A percentile compares a stretch with the other conserved stretches of the same genome.
These are phyloP conservation scores for Juglanconis sp. DNA, from an alignment of 2,329 filamentous ascomycete species.

Conservation along the genomic window DNA sequence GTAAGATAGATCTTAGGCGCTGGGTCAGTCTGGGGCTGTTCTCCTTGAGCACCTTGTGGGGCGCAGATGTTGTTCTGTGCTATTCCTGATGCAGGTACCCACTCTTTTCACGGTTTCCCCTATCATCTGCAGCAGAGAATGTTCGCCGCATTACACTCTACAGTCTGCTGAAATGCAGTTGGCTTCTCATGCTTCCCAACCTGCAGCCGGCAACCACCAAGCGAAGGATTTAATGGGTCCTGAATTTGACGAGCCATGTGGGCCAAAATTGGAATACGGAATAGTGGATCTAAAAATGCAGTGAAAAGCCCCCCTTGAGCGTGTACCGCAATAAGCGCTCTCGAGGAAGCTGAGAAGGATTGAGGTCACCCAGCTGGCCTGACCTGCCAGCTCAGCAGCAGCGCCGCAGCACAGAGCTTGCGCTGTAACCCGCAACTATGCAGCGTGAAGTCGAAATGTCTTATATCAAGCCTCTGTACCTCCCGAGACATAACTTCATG, in stretches of 20 bases:
- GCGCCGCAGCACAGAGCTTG: not conserved
- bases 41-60: not conserved
- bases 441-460: not conserved
- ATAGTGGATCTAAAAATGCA: not conserved
- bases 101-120: not conserved
- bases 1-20: no score
- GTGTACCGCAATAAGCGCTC: no score
- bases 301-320: not conserved
- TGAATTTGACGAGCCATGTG: not conserved
- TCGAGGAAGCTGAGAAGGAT: no score
- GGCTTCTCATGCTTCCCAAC: not conserved
- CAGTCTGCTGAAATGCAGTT: not conserved
- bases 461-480: not conserved
- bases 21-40: no score
- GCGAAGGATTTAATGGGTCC: not conserved
- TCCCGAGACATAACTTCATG: not conserved
- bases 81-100: not conserved
- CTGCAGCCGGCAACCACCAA: not conserved
- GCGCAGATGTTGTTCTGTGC: not conserved
- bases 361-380: not conserved
- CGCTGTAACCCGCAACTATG: not conserved
- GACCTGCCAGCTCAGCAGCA: not conserved
- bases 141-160: not conserved
- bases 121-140: not conserved
- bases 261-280: not conserved